A percentile compares a stretch with the other conserved stretches of the same genome.
Evolutionary conservation across 2,329 filamentous ascomycete species (phyloP).

Genomic region (Colletotrichum sp.): DNA sequence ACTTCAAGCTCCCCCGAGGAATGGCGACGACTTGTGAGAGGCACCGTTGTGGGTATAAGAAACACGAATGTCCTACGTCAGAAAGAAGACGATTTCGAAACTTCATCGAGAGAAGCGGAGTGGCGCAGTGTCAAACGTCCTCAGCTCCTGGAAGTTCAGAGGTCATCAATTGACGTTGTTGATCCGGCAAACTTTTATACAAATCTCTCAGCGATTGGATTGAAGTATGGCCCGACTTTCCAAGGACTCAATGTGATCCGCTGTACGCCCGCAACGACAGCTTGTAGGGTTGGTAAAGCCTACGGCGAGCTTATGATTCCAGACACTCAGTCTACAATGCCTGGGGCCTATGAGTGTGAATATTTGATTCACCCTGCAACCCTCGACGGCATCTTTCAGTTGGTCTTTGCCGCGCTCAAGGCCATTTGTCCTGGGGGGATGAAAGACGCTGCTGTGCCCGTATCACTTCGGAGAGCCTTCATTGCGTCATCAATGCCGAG

Average conservation of each 20-base stretch:
- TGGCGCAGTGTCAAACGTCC: not conserved
- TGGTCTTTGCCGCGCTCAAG: conserved; percentile 34
- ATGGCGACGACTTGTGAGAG: not conserved
- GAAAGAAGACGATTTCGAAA: conserved; percentile 29
- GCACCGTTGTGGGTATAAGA: not conserved
- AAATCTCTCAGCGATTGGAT: conserved; percentile 8
- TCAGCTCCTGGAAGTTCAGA: not conserved
- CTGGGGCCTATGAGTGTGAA: not conserved
- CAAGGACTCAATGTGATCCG: conserved; percentile 25
- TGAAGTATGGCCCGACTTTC: conserved; percentile 18
- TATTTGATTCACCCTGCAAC: conserved; percentile 10
- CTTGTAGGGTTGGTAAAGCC: conserved; percentile 21
- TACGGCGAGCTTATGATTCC: not conserved
- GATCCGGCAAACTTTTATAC: conserved; percentile 30
- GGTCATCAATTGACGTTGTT: not conserved
- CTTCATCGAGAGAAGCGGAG: not conserved
- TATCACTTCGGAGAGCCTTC: conserved; percentile 28
- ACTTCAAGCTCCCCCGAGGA: conserved; percentile 4
- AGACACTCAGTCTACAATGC: not conserved
- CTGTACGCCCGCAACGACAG: conserved; percentile 19
- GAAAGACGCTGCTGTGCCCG: conserved; percentile 33
- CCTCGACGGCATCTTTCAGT: conserved; percentile 12
- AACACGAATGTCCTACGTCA: conserved; percentile 18
- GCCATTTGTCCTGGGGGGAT: conserved; percentile 31
- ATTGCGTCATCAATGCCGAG: conserved; percentile 19